Evolutionary conservation across 2,329 filamentous ascomycete species (phyloP).

Genomic region (Mariannaea sp.): DNA sequence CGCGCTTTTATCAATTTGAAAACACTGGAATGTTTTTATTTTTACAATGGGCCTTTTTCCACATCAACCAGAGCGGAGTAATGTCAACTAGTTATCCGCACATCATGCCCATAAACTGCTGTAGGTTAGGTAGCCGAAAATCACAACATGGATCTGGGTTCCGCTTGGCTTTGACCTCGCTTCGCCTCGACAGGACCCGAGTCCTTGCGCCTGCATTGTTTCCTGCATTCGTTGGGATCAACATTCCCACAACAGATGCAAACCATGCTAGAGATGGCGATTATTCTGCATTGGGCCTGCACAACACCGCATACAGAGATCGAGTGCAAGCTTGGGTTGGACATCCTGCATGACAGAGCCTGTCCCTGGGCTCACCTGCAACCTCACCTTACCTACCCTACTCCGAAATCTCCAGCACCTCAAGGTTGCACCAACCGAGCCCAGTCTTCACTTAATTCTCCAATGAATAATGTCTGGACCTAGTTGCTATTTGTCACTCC

Average conservation of each 20-base stretch:
- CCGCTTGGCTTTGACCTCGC: conserved; percentile 9
- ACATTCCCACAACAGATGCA: conserved; percentile 20
- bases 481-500: conserved; percentile 14
- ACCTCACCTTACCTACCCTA: conserved; percentile 14
- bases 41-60: too few relatives aligned
- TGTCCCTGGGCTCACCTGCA: conserved; percentile 19
- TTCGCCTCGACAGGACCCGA: not conserved
- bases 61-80: too few relatives aligned
- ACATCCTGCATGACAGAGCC: conserved; percentile 31
- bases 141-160: too few relatives aligned
- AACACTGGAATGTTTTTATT: too few relatives aligned
- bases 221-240: conserved; percentile 17
- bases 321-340: conserved; percentile 27
- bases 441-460: conserved; percentile 12
- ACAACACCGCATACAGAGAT: conserved; percentile 37
- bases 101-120: too few relatives aligned
- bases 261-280: conserved; percentile 12
- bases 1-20: too few relatives aligned
- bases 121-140: too few relatives aligned
- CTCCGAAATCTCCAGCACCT: too few relatives aligned
- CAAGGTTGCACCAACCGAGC: conserved; percentile 5
- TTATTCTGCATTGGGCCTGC: conserved; percentile 31
- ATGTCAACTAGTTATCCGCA: too few relatives aligned
- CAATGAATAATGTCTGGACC: conserved; percentile 8
- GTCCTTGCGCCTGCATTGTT: conserved; percentile 9